Percentiles rank a stretch among this genome's conserved stretches.
phyloP scores from a whole-genome alignment of 495 filamentous ascomycete genomes.

The Amniculicola lignicola region DNA sequence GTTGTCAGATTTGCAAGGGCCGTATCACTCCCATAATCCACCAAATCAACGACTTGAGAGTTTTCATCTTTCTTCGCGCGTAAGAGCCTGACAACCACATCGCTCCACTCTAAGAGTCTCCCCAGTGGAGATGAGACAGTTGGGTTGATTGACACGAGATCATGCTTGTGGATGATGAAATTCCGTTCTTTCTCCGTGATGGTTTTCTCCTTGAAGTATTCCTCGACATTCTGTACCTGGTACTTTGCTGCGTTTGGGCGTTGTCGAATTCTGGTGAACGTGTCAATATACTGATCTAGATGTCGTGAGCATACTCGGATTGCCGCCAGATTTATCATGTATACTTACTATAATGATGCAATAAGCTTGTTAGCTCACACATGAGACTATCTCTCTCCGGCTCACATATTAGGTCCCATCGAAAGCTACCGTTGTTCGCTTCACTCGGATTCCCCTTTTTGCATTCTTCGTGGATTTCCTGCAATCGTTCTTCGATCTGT shows the following conservation, averaged over 20 bases:
- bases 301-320: neutral
- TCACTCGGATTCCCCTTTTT: conserved; percentile 5
- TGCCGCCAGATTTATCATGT: neutral
- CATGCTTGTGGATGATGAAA: neutral
- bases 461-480: conserved; percentile 10
- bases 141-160: conserved; percentile 8
- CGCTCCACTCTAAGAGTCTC: conserved; percentile 1
- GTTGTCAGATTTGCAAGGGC: conserved; percentile 6
- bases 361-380: conserved; percentile 1
- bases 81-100: neutral
- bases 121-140: neutral
- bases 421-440: conserved; percentile 40
- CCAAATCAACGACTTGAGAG: neutral
- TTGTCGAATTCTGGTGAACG: conserved; percentile 12
- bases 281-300: conserved; percentile 17
- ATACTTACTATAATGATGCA: conserved; percentile 21
- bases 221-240: conserved; percentile 7
- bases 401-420: conserved; percentile 24
- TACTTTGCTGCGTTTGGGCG: conserved; percentile 1
- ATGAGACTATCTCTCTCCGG: conserved; percentile 1
- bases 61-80: neutral
- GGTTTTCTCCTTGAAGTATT: neutral
- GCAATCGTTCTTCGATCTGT: conserved; percentile 30
- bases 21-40: conserved; percentile 1
- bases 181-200: neutral